Percentiles rank a stretch among this genome's conserved stretches.
phyloP scores from a whole-genome alignment of 208 protist genomes.

The Trypanosoma theileri region DNA sequence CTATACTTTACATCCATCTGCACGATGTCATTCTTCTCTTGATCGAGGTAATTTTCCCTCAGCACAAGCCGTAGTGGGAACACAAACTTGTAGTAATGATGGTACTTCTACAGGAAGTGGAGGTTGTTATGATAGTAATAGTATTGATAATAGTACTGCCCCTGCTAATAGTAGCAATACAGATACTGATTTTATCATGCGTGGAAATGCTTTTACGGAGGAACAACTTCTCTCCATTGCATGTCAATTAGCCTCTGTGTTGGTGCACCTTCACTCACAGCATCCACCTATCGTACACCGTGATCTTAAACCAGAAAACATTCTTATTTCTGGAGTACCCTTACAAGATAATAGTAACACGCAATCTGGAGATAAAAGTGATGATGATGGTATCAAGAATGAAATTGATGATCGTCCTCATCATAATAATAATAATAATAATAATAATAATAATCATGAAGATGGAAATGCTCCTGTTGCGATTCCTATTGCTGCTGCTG shows the following conservation, averaged over 20 bases:
- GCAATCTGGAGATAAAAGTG: neutral
- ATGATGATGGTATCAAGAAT: neutral
- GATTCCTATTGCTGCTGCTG: neutral
- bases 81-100: neutral
- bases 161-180: neutral
- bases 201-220: constrained; percentile 64
- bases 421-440: too few species aligned
- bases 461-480: constrained; percentile 16
- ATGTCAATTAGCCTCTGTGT: constrained; percentile 69
- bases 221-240: constrained; percentile 76
- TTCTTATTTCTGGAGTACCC: constrained; percentile 57
- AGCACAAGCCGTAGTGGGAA: neutral
- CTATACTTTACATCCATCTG: neutral
- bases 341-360: neutral
- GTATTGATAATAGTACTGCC: neutral
- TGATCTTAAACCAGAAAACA: constrained; percentile 78
- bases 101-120: neutral
- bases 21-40: neutral
- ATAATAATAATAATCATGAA: constrained; percentile 7
- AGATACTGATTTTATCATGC: constrained; percentile 24
- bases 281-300: constrained; percentile 59
- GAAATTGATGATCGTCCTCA: neutral
- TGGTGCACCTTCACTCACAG: constrained; percentile 72
- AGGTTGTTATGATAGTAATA: neutral
- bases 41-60: constrained; percentile 3